These are phyloP conservation scores for Pythium utonaiense DNA, from an alignment of 352 stramenopile genomes.

Conservation along the genomic window DNA sequence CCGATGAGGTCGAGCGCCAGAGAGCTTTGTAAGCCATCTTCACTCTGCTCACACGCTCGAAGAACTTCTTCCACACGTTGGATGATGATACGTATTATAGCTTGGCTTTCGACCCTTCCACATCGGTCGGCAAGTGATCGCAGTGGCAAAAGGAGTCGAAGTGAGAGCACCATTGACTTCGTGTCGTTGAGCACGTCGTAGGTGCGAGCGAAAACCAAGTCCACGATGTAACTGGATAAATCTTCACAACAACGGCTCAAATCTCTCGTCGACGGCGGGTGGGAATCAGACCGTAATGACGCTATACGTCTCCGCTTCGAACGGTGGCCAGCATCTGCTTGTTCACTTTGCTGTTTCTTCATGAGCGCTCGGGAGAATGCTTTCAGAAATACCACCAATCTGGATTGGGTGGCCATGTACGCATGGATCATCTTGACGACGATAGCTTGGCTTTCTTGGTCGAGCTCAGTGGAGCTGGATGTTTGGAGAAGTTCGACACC, in stretches of 20 bases:
- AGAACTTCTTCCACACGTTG: constrained; percentile 22
- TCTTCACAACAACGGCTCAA: constrained; percentile 3
- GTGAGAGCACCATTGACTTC: constrained; percentile 5
- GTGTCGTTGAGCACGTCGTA: background rate
- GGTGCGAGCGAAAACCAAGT: constrained; percentile 12
- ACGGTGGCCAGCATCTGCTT: background rate
- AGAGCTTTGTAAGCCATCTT: background rate
- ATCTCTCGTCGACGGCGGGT: background rate
- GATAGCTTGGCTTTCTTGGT: background rate
- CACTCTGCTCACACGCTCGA: constrained; percentile 3
- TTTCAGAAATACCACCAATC: background rate
- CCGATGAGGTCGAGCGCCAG: constrained; percentile 1
- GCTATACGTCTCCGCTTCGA: constrained; percentile 4
- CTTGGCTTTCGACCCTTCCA: constrained; percentile 16
- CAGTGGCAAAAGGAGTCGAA: constrained; percentile 22
- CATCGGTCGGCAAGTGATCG: constrained; percentile 15
- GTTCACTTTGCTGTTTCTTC: background rate
- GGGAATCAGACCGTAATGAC: background rate
- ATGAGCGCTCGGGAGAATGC: background rate
- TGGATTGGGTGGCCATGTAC: background rate
- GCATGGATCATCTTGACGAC: background rate
- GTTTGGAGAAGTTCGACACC: background rate
- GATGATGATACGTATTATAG: constrained; percentile 20
- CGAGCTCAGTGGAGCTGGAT: background rate
- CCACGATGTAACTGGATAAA: constrained; percentile 11